A percentile compares a stretch with the other conserved stretches of the same genome.
Evolutionary conservation across 345 rosid genomes (phyloP).

Genomic region (Lepidium sativum): DNA sequence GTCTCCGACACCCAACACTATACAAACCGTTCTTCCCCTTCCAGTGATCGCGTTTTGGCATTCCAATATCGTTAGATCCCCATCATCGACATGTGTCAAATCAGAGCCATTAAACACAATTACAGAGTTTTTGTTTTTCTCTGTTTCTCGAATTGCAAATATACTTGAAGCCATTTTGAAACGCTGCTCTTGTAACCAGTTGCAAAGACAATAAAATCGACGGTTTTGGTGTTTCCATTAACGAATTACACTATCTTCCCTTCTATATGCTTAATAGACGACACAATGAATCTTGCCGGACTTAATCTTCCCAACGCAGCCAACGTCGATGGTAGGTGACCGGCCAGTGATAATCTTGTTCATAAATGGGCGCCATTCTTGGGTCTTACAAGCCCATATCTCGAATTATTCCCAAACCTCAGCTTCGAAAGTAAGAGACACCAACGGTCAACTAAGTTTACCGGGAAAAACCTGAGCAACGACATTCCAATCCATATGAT

Average conservation of each 20-base stretch:
- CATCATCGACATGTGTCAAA: conserved; percentile 14
- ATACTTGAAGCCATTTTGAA: conserved; percentile 46
- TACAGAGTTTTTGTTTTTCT: background rate
- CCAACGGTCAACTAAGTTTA: conserved; percentile 25
- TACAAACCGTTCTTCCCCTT: conserved; percentile 36
- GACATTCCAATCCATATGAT: conserved; percentile 29
- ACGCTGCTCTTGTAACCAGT: conserved; percentile 54
- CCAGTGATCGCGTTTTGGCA: conserved; percentile 27
- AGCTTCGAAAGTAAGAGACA: conserved; percentile 11
- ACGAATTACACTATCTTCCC: conserved; percentile 25
- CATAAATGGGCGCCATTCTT: conserved; percentile 36
- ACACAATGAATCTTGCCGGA: conserved; percentile 33
- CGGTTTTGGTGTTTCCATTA: conserved; percentile 4
- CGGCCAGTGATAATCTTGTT: conserved; percentile 30
- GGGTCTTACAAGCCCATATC: conserved; percentile 41
- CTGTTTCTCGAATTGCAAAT: background rate
- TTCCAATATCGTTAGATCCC: conserved; percentile 20
- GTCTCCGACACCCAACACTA: conserved; percentile 31
- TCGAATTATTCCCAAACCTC: conserved; percentile 14
- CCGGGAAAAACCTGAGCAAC: conserved; percentile 13
- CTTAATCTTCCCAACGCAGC: conserved; percentile 29
- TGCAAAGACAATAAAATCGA: conserved; percentile 50
- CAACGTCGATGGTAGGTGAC: conserved; percentile 50
- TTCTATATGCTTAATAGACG: conserved; percentile 25
- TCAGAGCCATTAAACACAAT: background rate